Percentiles rank a stretch among this genome's conserved stretches.
Conservation (phyloP, 495 filamentous ascomycete genomes). For the Lineolata rhizophorae region DNA sequence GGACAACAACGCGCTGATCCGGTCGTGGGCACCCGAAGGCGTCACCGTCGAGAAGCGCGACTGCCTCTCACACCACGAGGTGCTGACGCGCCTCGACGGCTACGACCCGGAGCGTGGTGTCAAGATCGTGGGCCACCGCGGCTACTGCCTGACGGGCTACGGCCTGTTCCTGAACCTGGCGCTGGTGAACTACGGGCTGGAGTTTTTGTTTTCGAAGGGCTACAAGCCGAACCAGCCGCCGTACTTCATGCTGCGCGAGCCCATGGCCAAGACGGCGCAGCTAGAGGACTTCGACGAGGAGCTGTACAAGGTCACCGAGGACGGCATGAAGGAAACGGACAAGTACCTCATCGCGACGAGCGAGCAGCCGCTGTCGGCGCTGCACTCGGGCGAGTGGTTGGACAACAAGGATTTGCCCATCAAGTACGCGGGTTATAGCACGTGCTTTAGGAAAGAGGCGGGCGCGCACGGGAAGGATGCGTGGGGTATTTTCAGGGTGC, state of each 20-base stretch:
- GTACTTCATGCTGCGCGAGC: conserved; percentile 85
- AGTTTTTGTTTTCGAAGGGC: conserved; percentile 54
- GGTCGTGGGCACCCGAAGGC: conserved; percentile 60
- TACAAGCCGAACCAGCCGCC: conserved; percentile 85
- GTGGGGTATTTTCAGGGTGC: conserved; percentile 95
- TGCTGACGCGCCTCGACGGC: conserved; percentile 66
- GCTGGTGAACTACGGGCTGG: conserved; percentile 78
- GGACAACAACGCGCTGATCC: conserved; percentile 63
- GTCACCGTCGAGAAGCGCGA: conserved; percentile 43
- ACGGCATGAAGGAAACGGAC: conserved; percentile 56
- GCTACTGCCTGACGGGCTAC: conserved; percentile 76
- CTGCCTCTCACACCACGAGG: conserved; percentile 83
- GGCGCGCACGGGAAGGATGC: conserved; percentile 84
- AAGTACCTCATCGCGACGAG: conserved; percentile 97
- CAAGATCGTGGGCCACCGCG: conserved; percentile 87
- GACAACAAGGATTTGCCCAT: conserved; percentile 66
- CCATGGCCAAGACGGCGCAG: conserved; percentile 98
- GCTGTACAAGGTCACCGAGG: conserved; percentile 82
- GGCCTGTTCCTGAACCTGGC: conserved; percentile 89
- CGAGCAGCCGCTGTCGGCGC: conserved; percentile 81
- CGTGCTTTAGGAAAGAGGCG: conserved; percentile 89
- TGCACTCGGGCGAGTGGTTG: conserved; percentile 89
- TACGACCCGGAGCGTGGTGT: conserved; percentile 87
- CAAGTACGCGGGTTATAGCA: conserved; percentile 83
- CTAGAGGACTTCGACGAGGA: conserved; percentile 95